These are phyloP conservation scores for Mortierella sp. DNA, from an alignment of 371 early-diverging fungal species.

Conservation along the genomic window DNA sequence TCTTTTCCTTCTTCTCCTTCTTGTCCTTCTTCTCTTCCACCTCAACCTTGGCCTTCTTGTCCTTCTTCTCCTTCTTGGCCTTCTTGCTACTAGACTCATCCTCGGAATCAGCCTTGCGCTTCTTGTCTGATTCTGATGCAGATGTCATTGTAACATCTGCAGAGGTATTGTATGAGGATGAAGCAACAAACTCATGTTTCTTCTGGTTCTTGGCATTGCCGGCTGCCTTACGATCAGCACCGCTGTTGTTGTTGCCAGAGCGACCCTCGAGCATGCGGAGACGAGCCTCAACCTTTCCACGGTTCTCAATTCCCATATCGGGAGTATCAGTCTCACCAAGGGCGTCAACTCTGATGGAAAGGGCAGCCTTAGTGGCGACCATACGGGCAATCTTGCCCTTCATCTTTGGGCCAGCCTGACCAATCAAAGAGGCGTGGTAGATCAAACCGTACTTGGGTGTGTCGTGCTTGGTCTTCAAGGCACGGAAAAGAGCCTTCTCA, in stretches of 20 bases:
- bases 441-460: slow-evolving; percentile 98
- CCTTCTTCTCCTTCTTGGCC: slow-evolving; percentile 59
- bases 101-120: slow-evolving; percentile 54
- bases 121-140: slow-evolving; percentile 40
- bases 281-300: slow-evolving; percentile 89
- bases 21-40: slow-evolving; percentile 56
- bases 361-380: slow-evolving; percentile 93
- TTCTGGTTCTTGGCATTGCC: slow-evolving; percentile 75
- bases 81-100: slow-evolving; percentile 42
- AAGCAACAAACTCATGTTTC: slow-evolving; percentile 69
- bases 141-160: slow-evolving; percentile 41
- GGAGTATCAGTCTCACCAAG: slow-evolving; percentile 88
- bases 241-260: slow-evolving; percentile 34
- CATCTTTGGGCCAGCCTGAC: slow-evolving; percentile 86
- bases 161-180: slow-evolving; percentile 55
- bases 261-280: slow-evolving; percentile 87
- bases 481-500: slow-evolving; percentile 97
- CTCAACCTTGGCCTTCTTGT: slow-evolving; percentile 64
- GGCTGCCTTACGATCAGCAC: slow-evolving; percentile 65
- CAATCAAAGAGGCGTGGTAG: slow-evolving; percentile 92
- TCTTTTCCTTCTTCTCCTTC: slow-evolving; percentile 60
- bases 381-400: slow-evolving; percentile 96
- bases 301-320: slow-evolving; percentile 87
- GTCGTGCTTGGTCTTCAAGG: slow-evolving; percentile 93
- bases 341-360: slow-evolving; percentile 96